A percentile compares a stretch with the other conserved stretches of the same genome.
These are phyloP conservation scores for Ziziphus jujuba DNA, from an alignment of 306 rosid species.

Conservation along the genomic window DNA sequence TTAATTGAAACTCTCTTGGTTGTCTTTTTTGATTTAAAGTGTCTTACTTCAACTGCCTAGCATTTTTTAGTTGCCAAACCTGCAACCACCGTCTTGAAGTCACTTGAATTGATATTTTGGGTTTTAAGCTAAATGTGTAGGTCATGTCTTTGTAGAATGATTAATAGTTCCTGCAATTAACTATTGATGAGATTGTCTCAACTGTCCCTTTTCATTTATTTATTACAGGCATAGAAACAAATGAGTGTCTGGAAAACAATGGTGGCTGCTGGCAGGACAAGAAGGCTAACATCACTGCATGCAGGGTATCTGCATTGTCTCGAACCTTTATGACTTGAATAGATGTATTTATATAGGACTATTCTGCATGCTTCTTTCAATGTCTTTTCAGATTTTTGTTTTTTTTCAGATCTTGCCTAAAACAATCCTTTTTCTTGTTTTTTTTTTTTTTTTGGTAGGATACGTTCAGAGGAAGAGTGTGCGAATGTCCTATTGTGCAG, in stretches of 20 bases:
- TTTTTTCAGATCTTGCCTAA: conserved; percentile 20
- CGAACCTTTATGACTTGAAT: neutral
- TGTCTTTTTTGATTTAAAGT: neutral
- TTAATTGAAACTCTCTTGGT: neutral
- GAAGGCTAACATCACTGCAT: conserved; percentile 72
- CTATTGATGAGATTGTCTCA: conserved; percentile 28
- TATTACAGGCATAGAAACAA: conserved; percentile 73
- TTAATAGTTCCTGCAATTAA: neutral
- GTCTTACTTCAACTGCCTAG: neutral
- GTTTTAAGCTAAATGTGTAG: neutral
- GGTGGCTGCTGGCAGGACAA: conserved; percentile 94
- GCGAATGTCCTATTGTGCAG: conserved; percentile 88
- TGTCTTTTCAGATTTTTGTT: conserved; percentile 9
- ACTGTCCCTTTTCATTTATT: conserved; percentile 12
- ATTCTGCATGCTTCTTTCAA: neutral
- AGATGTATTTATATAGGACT: conserved; percentile 3
- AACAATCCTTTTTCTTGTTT: too few relatives aligned
- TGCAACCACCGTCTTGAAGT: neutral
- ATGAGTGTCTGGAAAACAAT: conserved; percentile 86
- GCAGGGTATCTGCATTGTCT: conserved; percentile 67
- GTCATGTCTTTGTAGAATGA: neutral
- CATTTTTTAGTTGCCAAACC: neutral
- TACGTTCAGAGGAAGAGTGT: conserved; percentile 93
- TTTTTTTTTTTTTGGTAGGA: conserved; percentile 46
- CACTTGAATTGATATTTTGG: neutral